Conservation (phyloP, 2,329 filamentous ascomycete genomes). For the Calonectria naviculata region DNA sequence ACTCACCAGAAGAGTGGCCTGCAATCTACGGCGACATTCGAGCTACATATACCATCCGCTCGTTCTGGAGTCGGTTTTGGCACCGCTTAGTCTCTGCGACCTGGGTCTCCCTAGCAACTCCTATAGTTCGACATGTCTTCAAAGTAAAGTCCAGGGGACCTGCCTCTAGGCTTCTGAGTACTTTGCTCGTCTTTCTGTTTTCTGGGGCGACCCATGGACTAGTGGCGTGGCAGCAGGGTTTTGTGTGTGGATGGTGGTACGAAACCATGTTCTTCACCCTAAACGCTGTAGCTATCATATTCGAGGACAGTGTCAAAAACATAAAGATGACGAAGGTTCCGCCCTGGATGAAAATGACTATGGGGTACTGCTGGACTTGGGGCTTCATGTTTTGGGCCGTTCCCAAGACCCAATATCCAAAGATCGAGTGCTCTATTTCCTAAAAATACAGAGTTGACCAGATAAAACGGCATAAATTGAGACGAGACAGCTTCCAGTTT, state of each 20-base stretch:
- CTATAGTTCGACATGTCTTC: background rate
- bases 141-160: background rate
- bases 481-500: no score
- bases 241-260: slow-evolving; percentile 11
- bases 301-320: background rate
- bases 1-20: slow-evolving; percentile 12
- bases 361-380: slow-evolving; percentile 15
- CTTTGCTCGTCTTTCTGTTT: slow-evolving; percentile 1
- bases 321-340: background rate
- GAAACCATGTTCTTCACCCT: slow-evolving; percentile 1
- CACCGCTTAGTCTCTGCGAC: slow-evolving; percentile 3
- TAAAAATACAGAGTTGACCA: background rate
- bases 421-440: background rate
- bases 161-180: background rate
- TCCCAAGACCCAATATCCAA: slow-evolving; percentile 12
- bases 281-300: background rate
- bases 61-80: slow-evolving; percentile 7
- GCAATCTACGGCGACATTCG: background rate
- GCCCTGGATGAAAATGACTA: background rate
- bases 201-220: slow-evolving; percentile 12
- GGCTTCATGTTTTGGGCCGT: slow-evolving; percentile 14
- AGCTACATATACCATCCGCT: background rate
- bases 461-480: no score
- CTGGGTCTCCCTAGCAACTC: background rate
- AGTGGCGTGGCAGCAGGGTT: slow-evolving; percentile 10